Evolutionary conservation across 257 asterid genomes (phyloP).

Genomic region (Penstemon newberryi): DNA sequence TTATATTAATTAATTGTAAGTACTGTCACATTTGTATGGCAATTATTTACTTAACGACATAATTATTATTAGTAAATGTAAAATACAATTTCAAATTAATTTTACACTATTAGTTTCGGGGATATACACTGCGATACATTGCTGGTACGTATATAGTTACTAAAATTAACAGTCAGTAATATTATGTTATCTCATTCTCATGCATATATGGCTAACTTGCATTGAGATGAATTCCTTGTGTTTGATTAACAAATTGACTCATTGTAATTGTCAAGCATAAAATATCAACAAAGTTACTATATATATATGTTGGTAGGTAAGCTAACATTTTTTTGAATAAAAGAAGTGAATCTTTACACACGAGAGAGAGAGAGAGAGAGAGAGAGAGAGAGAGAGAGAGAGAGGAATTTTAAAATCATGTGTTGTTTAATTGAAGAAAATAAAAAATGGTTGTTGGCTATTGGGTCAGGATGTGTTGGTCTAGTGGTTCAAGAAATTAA

Average conservation of each 20-base stretch:
- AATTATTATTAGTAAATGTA: conserved; percentile 28
- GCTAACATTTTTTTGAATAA: conserved; percentile 21
- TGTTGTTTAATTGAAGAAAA: not conserved
- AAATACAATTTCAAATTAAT: not conserved
- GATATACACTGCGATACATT: too few relatives aligned
- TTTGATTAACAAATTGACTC: not conserved
- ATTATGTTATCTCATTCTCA: not conserved
- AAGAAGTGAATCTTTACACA: conserved; percentile 5
- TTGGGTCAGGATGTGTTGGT: too few relatives aligned
- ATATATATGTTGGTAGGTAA: conserved; percentile 22
- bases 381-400: not conserved
- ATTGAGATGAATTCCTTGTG: not conserved
- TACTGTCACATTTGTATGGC: not conserved
- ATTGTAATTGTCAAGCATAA: conserved; percentile 3
- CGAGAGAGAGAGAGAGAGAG: not conserved
- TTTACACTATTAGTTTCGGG: too few relatives aligned
- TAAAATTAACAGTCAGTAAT: not conserved
- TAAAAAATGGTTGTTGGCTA: too few relatives aligned
- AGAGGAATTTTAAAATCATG: not conserved
- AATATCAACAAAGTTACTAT: too few relatives aligned
- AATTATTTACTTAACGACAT: conserved; percentile 17
- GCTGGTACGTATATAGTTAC: not conserved
- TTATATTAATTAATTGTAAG: not conserved
- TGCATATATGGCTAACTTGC: not conserved
- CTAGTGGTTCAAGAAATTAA: too few relatives aligned